Base-by-base conservation (phyloP, 2,329 filamentous ascomycete species). In the Paraphaeosphaeria minitans region DNA sequence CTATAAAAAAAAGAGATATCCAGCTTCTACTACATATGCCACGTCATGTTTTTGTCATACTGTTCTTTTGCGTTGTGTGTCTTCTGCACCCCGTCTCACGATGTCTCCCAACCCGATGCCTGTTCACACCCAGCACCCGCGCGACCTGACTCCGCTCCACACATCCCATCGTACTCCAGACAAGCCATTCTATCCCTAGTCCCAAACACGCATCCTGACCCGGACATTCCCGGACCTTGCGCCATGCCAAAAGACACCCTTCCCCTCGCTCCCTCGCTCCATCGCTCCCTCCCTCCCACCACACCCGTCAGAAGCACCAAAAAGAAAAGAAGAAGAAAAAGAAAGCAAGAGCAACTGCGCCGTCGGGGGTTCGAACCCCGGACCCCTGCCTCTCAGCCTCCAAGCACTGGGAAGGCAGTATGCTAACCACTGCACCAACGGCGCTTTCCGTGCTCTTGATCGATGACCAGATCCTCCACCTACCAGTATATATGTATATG, bases 381-480 rank as follows among this genome's bases (percentile, higher is more conserved):
- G 53, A 60, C 52, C 43, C 53, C 51, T 41, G 49, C 53, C 52
- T 43, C 37, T n/a, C 42, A 39, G 9, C 16, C 43, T 42, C 27
- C 27, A 31, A 16, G 16, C 31, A 57, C 58, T 77, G 75, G 74
- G 75, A 76, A 76, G 72, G 72, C 72, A 68, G 65, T 72, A 73
- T 65, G 68, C 72, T 77, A 75, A 75, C 75, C 75, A 77, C 75
- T 77, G 70, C 65, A 65, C 74, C 55, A 77, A 67, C 53, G 60
- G 56, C 67, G 74, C 74, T 66, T 61, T 27, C 21, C 1, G 1
- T 41, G 9, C 24, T 29, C 16, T 29, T 12, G 7, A 6, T 31
- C 8, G 29, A 31, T 31, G 29, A 31, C 29, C 29, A 31, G 4
- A 29, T 4, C 27, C 27, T 29, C 27, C 8, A 29, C 27, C 8